Conservation (phyloP, 345 rosid genomes). For the Orychophragmus violaceus region DNA sequence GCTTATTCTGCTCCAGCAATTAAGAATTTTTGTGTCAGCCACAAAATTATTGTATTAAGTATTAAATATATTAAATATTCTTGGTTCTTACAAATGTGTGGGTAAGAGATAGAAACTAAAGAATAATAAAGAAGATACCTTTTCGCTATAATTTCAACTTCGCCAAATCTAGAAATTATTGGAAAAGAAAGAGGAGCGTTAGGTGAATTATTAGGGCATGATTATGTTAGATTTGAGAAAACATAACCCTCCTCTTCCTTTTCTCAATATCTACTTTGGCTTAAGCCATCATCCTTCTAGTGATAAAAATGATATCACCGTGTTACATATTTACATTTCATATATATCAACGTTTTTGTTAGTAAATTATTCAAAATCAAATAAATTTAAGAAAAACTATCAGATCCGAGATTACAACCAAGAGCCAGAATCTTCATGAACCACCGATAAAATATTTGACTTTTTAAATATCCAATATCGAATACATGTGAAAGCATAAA, state of each 20-base stretch:
- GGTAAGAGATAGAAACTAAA: not conserved
- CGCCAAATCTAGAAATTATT: slow-evolving; percentile 3
- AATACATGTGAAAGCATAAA: slow-evolving; percentile 25
- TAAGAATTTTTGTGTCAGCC: not conserved
- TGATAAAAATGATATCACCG: not conserved
- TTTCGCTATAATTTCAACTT: not conserved
- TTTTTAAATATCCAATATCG: not conserved
- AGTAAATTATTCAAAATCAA: not conserved
- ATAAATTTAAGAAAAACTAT: not conserved
- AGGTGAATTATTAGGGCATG: too few relatives aligned
- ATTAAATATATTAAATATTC: not conserved
- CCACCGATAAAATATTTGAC: slow-evolving; percentile 5
- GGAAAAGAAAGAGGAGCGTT: too few relatives aligned
- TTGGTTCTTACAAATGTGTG: not conserved
- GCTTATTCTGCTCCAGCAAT: too few relatives aligned
- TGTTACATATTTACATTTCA: not conserved
- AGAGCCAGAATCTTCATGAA: not conserved
- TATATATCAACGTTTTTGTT: not conserved
- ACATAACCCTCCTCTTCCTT: not conserved
- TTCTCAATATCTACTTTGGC: slow-evolving; percentile 7
- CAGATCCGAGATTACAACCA: not conserved
- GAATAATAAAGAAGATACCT: not conserved
- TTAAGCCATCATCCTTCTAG: not conserved
- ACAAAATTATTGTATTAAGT: not conserved
- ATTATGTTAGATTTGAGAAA: too few relatives aligned